Conservation (phyloP, 257 asterid species). For the Solanum sejunctum region DNA sequence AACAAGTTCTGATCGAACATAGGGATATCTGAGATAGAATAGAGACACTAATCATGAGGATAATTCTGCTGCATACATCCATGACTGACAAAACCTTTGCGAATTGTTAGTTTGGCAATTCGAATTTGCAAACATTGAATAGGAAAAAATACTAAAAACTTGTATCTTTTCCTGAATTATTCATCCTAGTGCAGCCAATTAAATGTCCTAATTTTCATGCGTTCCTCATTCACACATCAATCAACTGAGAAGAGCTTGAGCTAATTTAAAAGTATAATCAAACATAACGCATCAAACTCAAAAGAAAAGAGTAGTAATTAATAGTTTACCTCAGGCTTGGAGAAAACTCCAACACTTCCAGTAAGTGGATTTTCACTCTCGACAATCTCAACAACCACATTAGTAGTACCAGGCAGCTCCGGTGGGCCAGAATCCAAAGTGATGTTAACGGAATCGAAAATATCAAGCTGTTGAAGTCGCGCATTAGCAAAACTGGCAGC, state of each 20-base stretch:
- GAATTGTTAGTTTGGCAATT: background rate
- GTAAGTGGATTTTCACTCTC: slow-evolving; percentile 48
- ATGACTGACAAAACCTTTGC: background rate
- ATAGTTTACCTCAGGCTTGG: slow-evolving; percentile 68
- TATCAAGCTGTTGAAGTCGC: slow-evolving; percentile 48
- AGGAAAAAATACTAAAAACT: background rate
- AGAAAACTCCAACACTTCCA: slow-evolving; percentile 60
- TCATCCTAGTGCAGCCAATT: background rate
- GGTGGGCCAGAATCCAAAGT: slow-evolving; percentile 84
- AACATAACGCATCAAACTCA: background rate
- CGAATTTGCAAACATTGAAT: background rate
- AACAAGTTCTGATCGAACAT: background rate
- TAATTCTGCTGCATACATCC: background rate
- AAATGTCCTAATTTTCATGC: background rate
- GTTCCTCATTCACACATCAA: background rate
- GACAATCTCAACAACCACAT: slow-evolving; percentile 59
- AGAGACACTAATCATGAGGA: background rate
- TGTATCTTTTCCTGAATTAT: background rate
- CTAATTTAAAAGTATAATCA: background rate
- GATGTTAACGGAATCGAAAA: slow-evolving; percentile 67
- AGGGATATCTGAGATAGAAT: background rate
- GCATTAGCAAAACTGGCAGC: slow-evolving; percentile 48
- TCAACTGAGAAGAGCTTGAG: background rate
- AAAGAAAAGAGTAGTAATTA: background rate
- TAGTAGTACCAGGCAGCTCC: slow-evolving; percentile 88